Conservation (phyloP, 352 stramenopile genomes). For the Phytophthora sp. region DNA sequence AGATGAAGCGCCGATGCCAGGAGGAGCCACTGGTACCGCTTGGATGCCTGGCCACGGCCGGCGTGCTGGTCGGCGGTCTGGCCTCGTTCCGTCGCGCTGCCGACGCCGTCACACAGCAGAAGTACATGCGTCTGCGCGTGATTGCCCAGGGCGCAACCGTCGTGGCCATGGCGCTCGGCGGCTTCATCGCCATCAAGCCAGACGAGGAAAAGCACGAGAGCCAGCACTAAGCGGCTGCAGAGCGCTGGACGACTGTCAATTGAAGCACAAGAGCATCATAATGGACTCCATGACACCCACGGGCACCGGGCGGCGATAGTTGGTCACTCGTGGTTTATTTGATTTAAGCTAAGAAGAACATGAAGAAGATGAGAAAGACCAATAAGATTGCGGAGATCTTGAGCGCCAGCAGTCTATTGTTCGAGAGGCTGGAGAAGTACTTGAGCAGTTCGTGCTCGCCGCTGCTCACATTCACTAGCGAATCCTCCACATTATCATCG, state of each 20-base stretch:
- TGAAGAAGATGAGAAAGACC: slow-evolving; percentile 89
- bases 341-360: slow-evolving; percentile 87
- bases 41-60: slow-evolving; percentile 66
- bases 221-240: slow-evolving; percentile 11
- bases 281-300: slow-evolving; percentile 2
- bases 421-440: slow-evolving; percentile 86
- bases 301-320: too few species aligned
- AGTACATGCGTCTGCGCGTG: slow-evolving; percentile 81
- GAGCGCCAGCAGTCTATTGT: slow-evolving; percentile 87
- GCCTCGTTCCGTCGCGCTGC: slow-evolving; percentile 69
- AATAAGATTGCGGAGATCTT: slow-evolving; percentile 90
- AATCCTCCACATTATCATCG: slow-evolving; percentile 86
- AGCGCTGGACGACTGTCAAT: neutral
- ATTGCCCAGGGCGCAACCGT: slow-evolving; percentile 77
- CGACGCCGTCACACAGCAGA: slow-evolving; percentile 78
- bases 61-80: slow-evolving; percentile 66
- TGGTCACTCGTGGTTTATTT: slow-evolving; percentile 33
- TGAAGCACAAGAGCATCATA: slow-evolving; percentile 6
- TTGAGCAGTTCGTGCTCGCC: slow-evolving; percentile 86
- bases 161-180: slow-evolving; percentile 67
- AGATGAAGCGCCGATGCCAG: slow-evolving; percentile 76
- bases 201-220: slow-evolving; percentile 35
- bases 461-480: slow-evolving; percentile 72
- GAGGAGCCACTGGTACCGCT: slow-evolving; percentile 84
- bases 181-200: slow-evolving; percentile 67